Evolutionary conservation across 495 filamentous ascomycete species (phyloP).

Genomic region (Penicillium chermesinum): DNA sequence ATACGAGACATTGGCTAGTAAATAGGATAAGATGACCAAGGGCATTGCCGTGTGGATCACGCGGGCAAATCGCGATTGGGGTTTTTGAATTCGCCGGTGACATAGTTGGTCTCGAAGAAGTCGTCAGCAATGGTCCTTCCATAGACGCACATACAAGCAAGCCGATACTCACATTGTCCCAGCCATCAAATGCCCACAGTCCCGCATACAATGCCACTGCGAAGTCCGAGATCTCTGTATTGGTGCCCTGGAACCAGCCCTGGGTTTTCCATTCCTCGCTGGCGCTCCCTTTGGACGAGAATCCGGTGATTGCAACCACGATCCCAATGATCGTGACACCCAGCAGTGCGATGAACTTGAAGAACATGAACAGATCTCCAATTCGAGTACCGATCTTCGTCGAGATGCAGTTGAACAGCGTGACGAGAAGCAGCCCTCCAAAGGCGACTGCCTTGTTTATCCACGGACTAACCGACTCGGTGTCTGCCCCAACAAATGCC

Average conservation of each 20-base stretch:
- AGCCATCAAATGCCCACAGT: slow-evolving; percentile 96
- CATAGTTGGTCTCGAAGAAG: slow-evolving; percentile 77
- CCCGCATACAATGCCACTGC: slow-evolving; percentile 93
- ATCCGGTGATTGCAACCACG: slow-evolving; percentile 82
- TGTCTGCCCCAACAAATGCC: slow-evolving; percentile 75
- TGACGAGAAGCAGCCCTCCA: slow-evolving; percentile 68
- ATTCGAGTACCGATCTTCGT: slow-evolving; percentile 80
- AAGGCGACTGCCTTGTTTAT: slow-evolving; percentile 87
- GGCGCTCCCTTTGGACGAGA: slow-evolving; percentile 66
- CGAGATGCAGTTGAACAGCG: slow-evolving; percentile 81
- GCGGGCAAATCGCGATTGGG: slow-evolving; percentile 85
- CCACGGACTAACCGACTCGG: slow-evolving; percentile 71
- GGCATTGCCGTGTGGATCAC: slow-evolving; percentile 98
- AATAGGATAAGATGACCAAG: slow-evolving; percentile 82
- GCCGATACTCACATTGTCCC: slow-evolving; percentile 80
- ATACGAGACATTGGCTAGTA: slow-evolving; percentile 87
- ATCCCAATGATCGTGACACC: slow-evolving; percentile 85
- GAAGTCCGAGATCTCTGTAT: slow-evolving; percentile 71
- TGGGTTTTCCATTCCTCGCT: slow-evolving; percentile 82
- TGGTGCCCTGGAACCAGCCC: slow-evolving; percentile 87
- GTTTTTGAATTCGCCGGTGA: slow-evolving; percentile 92
- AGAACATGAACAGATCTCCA: slow-evolving; percentile 89
- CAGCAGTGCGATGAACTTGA: slow-evolving; percentile 88
- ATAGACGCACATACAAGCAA: not conserved
- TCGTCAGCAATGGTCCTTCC: not conserved